Evolutionary conservation across 768 basidiomycete genomes (phyloP), one percentile per base, ranked within the genome.

Genomic region (Phallus indusiatus): DNA sequence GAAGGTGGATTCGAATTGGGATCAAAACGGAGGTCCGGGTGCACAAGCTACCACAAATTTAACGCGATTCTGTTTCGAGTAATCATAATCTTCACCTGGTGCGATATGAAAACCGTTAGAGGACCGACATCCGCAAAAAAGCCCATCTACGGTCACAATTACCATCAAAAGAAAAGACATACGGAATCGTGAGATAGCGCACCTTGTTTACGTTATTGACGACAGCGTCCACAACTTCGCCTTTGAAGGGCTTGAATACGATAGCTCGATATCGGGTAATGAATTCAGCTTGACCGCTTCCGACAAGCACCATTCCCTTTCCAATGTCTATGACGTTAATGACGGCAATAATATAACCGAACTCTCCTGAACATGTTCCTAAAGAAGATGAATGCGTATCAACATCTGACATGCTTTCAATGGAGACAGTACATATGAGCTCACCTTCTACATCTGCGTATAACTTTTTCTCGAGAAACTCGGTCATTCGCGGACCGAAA

Each of bases 191-290:
- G 7, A 7, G 28, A 10, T 46, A 6, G 58, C 84, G 66, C 64
- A 93, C 95, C 81, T 96, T 96, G 71, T 86, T 94, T 36, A 99
- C 96, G 61, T 90, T 94, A 66, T 86, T 88, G 17, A 99, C 95
- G 2, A 94, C 86, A 0, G 93, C 95, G 70, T 99, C 96, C 17
- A 99, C 90, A 4, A 97, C 95, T 70, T 99, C 95, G 10, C 94
- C 94, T 72, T 97, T 96, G 81, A 98, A 98, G n/a, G 96, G 96
- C 72, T 97, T 94, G 81, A 96, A 97, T 18, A 99, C 95, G 64
- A 99, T 93, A 6, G 96, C 96, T 24, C 88, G 85, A 73, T 98
- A 99, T 56, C 88, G 79, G 20, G 93, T 92, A 63, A 91, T 81
- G 71, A 99, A 99, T 74, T 97, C 92, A 5, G 96, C 96, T 73